Evolutionary conservation across 2,329 filamentous ascomycete species (phyloP), one percentile per base, ranked within the genome.

Genomic region (Colletotrichum sp.): DNA sequence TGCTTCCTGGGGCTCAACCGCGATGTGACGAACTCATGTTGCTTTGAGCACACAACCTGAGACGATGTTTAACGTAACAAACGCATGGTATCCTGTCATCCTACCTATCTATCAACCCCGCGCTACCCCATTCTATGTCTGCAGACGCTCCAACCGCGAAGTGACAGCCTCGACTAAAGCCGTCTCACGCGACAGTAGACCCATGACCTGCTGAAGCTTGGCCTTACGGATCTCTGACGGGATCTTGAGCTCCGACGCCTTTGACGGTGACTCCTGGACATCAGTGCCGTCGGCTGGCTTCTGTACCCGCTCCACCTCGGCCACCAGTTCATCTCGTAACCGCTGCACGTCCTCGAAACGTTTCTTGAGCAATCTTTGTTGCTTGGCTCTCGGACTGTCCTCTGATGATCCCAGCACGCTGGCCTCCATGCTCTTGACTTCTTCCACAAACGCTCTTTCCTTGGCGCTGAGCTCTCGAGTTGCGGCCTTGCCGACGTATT

Each of bases 81-180:
- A 34, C 34, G 57, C 36, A n/a, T 68, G 48, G 70, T 74, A 61
- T 69, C 64, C 65, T 73, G 43, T 36, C 48, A 60, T 64, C 73
- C 72, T 63, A 76, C 66, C 65, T 67, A 60, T 60, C 52, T 70
- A 63, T 30, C 18, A 21, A 10, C 60, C 32, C 21, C 34, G 21
- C 65, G 6, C 32, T 24, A 30, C 24, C 71, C 32, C 43, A 39
- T 55, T 36, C 65, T 73, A 73, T 57, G 77, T 75, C 77, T 87
- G 85, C 70, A 95, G 84, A 77, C 87, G 89, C 82, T 93, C 91
- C 77, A 95, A 83, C 72, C 93, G 88, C 72, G 87, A 87, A 78
- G 89, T 92, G 26, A 94, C 90, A 26, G 91, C 93, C 79, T 94
- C 93, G 8, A 95, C 91, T 79, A 95, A 83, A 7, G 92, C 92